Evolutionary conservation across 257 asterid species (phyloP).

Genomic region (Scutellaria baicalensis): DNA sequence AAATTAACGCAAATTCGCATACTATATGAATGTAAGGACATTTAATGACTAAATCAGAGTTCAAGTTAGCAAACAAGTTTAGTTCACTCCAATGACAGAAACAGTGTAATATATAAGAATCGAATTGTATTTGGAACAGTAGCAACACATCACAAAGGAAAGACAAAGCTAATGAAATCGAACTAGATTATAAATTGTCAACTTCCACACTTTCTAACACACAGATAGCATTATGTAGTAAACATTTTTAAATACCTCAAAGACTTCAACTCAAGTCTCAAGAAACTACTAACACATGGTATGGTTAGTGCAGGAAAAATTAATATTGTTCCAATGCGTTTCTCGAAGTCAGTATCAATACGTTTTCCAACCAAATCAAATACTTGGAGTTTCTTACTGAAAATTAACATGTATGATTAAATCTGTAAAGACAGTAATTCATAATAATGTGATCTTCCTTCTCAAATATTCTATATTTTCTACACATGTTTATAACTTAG

Average conservation of each 20-base stretch:
- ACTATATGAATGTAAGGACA: too few species aligned
- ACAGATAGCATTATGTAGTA: neutral
- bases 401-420: too few species aligned
- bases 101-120: neutral
- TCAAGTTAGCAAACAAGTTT: neutral
- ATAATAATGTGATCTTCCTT: too few species aligned
- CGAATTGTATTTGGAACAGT: neutral
- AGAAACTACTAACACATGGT: neutral
- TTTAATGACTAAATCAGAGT: neutral
- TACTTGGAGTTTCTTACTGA: too few species aligned
- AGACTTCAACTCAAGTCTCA: neutral
- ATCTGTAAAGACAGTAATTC: too few species aligned
- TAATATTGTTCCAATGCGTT: too few species aligned
- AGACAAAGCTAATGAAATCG: neutral
- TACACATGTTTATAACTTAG: too few species aligned
- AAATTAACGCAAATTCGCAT: too few species aligned
- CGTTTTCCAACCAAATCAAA: too few species aligned
- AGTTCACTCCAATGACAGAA: neutral
- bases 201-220: neutral
- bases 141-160: neutral
- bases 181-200: neutral
- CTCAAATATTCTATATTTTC: too few species aligned
- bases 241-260: neutral
- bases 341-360: too few species aligned
- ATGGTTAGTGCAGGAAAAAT: too few species aligned